Conservation (phyloP, 2,329 filamentous ascomycete species). For the Verticillium dahliae region DNA sequence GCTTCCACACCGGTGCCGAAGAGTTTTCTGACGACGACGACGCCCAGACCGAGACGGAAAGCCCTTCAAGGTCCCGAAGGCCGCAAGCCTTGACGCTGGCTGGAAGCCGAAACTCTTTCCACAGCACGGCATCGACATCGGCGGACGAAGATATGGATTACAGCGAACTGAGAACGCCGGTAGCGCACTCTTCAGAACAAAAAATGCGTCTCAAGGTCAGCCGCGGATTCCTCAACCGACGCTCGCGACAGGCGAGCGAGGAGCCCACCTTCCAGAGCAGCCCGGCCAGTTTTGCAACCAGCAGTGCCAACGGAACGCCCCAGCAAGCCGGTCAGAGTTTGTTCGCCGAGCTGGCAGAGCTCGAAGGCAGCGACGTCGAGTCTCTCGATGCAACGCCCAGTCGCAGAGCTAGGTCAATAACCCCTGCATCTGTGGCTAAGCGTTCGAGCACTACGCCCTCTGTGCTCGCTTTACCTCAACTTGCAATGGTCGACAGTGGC, state of each 20-base stretch:
- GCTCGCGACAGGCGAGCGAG: slow-evolving; percentile 55
- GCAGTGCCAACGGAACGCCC: slow-evolving; percentile 41
- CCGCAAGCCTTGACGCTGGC: slow-evolving; percentile 34
- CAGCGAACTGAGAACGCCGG: slow-evolving; percentile 54
- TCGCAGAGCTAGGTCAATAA: slow-evolving; percentile 38
- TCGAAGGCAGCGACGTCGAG: slow-evolving; percentile 70
- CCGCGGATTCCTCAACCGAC: slow-evolving; percentile 52
- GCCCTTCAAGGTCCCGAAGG: slow-evolving; percentile 35
- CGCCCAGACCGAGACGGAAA: slow-evolving; percentile 76
- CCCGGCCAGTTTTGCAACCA: slow-evolving; percentile 48
- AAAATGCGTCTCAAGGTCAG: slow-evolving; percentile 68
- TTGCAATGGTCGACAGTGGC: slow-evolving; percentile 52
- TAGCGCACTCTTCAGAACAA: slow-evolving; percentile 47
- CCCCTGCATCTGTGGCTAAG: slow-evolving; percentile 38
- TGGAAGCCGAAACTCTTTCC: slow-evolving; percentile 59
- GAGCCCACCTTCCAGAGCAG: slow-evolving; percentile 53
- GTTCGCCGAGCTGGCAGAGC: slow-evolving; percentile 81
- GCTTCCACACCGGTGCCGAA: slow-evolving; percentile 90
- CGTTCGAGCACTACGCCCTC: slow-evolving; percentile 38
- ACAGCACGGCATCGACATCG: slow-evolving; percentile 86
- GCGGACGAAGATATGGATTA: slow-evolving; percentile 59
- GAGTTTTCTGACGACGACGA: slow-evolving; percentile 69
- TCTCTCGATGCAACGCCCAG: slow-evolving; percentile 53
- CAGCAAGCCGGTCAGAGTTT: slow-evolving; percentile 64
- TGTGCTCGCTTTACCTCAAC: slow-evolving; percentile 42